phyloP scores from a whole-genome alignment of 73 alveolate genomes.

The Symbiodinium pilosum region DNA sequence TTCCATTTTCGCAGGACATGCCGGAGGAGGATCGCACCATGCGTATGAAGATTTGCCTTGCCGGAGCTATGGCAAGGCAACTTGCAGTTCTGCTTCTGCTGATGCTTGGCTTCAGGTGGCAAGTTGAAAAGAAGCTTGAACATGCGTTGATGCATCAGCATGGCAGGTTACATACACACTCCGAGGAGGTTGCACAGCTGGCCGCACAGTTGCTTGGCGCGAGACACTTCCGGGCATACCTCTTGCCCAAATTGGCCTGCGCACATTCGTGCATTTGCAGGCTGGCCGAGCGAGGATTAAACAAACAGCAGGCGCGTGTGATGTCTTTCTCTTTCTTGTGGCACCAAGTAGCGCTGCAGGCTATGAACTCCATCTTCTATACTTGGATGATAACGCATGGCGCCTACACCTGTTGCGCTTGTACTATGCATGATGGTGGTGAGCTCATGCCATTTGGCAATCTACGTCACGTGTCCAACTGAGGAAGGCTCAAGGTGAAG shows the following conservation, averaged over 20 bases:
- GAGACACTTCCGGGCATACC: no score
- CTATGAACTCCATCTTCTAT: slow-evolving; percentile 56
- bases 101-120: no score
- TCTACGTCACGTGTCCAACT: no score
- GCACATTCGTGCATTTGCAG: background rate
- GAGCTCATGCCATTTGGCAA: no score
- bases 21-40: slow-evolving; percentile 55
- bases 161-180: slow-evolving; percentile 57
- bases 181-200: slow-evolving; percentile 64
- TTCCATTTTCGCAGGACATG: slow-evolving; percentile 64
- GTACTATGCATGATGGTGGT: no score
- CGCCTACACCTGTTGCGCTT: background rate
- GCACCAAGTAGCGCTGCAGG: background rate
- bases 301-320: background rate
- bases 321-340: background rate
- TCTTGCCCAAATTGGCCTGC: background rate
- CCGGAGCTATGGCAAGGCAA: background rate
- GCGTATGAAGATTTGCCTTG: slow-evolving; percentile 74
- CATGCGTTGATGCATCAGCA: background rate
- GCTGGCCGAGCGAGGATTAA: background rate
- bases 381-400: slow-evolving; percentile 85
- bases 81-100: background rate
- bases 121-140: no score
- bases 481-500: no score
- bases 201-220: slow-evolving; percentile 54